Evolutionary conservation across 208 protist genomes (phyloP), one percentile per base, ranked within the genome.

Genomic region (Leishmania braziliensis): DNA sequence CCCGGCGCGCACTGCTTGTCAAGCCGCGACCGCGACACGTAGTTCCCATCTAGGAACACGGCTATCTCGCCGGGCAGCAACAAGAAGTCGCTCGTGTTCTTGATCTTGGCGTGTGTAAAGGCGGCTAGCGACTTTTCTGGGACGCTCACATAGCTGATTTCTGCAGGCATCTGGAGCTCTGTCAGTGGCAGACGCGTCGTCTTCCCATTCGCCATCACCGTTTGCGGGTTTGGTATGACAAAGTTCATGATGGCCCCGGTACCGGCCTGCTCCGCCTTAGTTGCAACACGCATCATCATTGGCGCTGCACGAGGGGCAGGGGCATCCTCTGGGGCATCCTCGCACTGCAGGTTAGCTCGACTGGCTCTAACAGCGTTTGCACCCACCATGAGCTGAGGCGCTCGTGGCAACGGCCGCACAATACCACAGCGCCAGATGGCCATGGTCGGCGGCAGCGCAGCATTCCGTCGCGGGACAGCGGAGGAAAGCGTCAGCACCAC

Each of bases 1-100:
- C 81, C 81, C 16, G 81, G 39, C 29, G 60, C 76, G 53, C 81
- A 84, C 81, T 75, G 75, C 75, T 50, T 51, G 48, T 70, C 81
- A 2, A 84, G n/a, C 16, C 5, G 76, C 46, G 81, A 84, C 70
- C 76, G 75, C 10, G 72, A 63, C 56, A 84, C 75, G 76, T 80
- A 84, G 76, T 77, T 84, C 16, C 81, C 76, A 72, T 84, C 75
- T 54, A 84, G 76, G 81, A 84, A 84, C 56, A 84, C 75, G 26
- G 80, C 80, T 6, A 84, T 68, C 51, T 84, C 80, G 23, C 80
- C 80, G 18, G 63, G 33, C 12, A 84, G 69, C 51, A 84, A 46
- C 75, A 80, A 58, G 68, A 80, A 79, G 65, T 84, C 68, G 68
- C 80, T 84, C 56, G 80, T 71, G 48, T 84, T 84, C 12, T 69